A percentile compares a stretch with the other conserved stretches of the same genome.
phyloP scores from a whole-genome alignment of 805 yeast genomes.

The Cyberlindnera xylosilytica region DNA sequence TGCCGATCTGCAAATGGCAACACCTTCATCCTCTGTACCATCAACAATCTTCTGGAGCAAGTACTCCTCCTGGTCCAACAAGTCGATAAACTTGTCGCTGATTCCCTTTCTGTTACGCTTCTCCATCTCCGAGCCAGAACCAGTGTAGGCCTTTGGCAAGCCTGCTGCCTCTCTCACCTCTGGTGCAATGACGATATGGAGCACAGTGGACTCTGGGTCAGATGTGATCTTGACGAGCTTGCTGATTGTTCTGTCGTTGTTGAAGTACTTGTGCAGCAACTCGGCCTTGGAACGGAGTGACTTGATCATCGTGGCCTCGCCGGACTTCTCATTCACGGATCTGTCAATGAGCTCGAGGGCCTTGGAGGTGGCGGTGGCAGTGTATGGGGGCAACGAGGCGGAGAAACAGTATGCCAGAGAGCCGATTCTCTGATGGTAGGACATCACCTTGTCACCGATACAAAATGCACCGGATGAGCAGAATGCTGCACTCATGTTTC shows the following conservation, averaged over 20 bases:
- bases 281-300: slow-evolving; percentile 39
- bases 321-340: slow-evolving; percentile 34
- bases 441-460: slow-evolving; percentile 79
- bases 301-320: slow-evolving; percentile 33
- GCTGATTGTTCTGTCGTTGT: slow-evolving; percentile 34
- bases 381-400: slow-evolving; percentile 91
- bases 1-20: slow-evolving; percentile 64
- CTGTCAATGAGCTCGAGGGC: slow-evolving; percentile 49
- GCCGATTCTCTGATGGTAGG: slow-evolving; percentile 87
- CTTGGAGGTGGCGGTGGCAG: slow-evolving; percentile 63
- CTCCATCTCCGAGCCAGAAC: slow-evolving; percentile 26
- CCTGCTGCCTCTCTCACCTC: slow-evolving; percentile 40
- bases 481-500: slow-evolving; percentile 77
- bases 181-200: slow-evolving; percentile 60
- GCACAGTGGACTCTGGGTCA: slow-evolving; percentile 56
- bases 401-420: slow-evolving; percentile 89
- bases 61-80: slow-evolving; percentile 47
- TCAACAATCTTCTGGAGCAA: slow-evolving; percentile 68
- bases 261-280: slow-evolving; percentile 39
- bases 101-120: slow-evolving; percentile 30
- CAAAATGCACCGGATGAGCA: slow-evolving; percentile 94
- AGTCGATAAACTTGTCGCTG: slow-evolving; percentile 32
- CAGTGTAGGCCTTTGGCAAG: slow-evolving; percentile 41
- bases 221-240: slow-evolving; percentile 53
- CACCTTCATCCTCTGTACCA: slow-evolving; percentile 44